phyloP scores from a whole-genome alignment of 371 early-diverging fungal genomes.

The Mucor indicus region DNA sequence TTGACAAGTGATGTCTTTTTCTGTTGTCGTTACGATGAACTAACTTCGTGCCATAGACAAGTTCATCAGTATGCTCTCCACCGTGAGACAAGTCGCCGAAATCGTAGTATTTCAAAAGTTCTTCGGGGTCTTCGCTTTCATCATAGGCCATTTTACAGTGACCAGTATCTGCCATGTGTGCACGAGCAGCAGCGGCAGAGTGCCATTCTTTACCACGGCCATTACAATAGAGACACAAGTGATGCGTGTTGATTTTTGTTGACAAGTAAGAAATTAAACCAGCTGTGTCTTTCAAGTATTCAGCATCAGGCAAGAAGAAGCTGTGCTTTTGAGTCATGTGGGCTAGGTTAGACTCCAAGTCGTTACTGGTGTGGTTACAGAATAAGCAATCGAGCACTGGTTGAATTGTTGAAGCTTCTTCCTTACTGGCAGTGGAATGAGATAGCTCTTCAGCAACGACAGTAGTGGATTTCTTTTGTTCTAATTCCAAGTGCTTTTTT shows the following conservation, averaged over 20 bases:
- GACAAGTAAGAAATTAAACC: conserved; percentile 88
- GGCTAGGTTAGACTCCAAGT: conserved; percentile 72
- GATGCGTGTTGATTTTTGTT: conserved; percentile 86
- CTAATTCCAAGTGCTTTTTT: conserved; percentile 87
- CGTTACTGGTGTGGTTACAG: conserved; percentile 59
- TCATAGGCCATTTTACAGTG: conserved; percentile 94
- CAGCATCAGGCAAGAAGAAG: conserved; percentile 96
- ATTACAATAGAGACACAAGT: conserved; percentile 92
- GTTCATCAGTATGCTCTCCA: conserved; percentile 56
- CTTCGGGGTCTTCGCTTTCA: conserved; percentile 84
- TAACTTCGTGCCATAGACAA: conserved; percentile 70
- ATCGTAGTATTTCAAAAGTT: conserved; percentile 82
- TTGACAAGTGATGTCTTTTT: background rate
- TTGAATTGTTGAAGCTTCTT: background rate
- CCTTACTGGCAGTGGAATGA: background rate
- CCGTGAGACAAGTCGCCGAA: conserved; percentile 18
- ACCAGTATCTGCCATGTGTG: conserved; percentile 95
- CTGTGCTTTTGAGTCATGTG: conserved; percentile 91
- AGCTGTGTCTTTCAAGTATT: conserved; percentile 80
- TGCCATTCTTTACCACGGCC: conserved; percentile 84
- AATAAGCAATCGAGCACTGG: conserved; percentile 73
- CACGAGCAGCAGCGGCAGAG: conserved; percentile 85
- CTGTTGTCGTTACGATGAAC: conserved; percentile 67
- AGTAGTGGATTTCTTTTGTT: conserved; percentile 16
- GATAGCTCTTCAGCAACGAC: background rate